Conservation (phyloP, 73 alveolate genomes). For the Tetrahymena elliotti region DNA sequence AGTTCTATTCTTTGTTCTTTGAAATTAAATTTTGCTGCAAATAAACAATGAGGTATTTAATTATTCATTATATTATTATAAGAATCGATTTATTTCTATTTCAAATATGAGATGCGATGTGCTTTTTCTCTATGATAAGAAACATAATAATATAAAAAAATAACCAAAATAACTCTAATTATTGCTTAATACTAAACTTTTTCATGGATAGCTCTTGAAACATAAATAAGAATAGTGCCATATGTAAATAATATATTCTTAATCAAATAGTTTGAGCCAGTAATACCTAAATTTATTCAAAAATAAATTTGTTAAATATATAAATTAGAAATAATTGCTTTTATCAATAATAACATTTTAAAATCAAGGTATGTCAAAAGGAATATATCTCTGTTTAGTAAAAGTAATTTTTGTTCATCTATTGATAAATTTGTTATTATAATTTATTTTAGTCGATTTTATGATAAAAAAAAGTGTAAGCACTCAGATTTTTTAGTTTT, state of each 20-base stretch:
- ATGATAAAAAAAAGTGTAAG: not conserved
- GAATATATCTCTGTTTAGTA: too few species aligned
- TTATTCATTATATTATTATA: not conserved
- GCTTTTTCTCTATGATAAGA: not conserved
- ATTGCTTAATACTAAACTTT: not conserved
- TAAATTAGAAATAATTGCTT: too few species aligned
- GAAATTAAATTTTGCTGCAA: not conserved
- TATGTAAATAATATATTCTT: not conserved
- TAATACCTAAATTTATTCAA: not conserved
- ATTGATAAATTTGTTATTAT: not conserved
- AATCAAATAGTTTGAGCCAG: not conserved
- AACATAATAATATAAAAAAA: not conserved
- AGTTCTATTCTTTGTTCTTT: not conserved
- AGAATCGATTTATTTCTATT: not conserved
- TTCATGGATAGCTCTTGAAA: not conserved
- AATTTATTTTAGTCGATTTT: too few species aligned
- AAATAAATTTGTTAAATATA: not conserved
- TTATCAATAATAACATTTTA: too few species aligned
- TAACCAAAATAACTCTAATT: not conserved
- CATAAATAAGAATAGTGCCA: not conserved
- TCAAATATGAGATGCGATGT: not conserved
- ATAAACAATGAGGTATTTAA: not conserved
- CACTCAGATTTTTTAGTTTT: not conserved
- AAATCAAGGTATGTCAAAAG: too few species aligned
- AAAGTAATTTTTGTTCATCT: not conserved